These are phyloP conservation scores for Haemoproteus tartakovskyi DNA, from an alignment of 169 alveolate species.

Conservation along the genomic window DNA sequence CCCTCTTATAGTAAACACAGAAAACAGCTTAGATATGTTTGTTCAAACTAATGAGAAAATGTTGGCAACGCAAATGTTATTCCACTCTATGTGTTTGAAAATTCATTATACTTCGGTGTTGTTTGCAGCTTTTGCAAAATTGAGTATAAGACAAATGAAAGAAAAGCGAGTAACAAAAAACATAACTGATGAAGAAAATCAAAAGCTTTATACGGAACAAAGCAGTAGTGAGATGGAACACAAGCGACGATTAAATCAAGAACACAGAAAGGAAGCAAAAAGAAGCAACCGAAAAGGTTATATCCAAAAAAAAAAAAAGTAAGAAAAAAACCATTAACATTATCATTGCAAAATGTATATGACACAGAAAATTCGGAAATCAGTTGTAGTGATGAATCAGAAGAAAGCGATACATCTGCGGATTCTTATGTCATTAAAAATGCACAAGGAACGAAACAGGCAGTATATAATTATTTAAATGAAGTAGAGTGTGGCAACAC, in stretches of 20 bases:
- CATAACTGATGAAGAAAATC: neutral
- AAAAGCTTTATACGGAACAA: neutral
- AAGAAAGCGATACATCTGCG: slow-evolving; percentile 34
- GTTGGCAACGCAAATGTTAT: slow-evolving; percentile 47
- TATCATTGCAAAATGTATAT: too few relatives aligned
- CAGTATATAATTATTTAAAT: neutral
- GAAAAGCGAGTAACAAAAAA: neutral
- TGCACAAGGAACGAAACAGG: neutral
- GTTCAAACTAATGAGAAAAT: slow-evolving; percentile 8
- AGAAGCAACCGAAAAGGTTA: neutral
- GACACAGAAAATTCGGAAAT: slow-evolving; percentile 57
- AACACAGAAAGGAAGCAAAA: neutral
- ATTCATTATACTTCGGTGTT: slow-evolving; percentile 58
- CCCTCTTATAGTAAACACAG: slow-evolving; percentile 49
- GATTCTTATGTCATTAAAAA: slow-evolving; percentile 30
- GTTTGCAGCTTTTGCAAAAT: too few relatives aligned
- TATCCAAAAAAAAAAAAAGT: too few relatives aligned
- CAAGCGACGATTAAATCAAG: too few relatives aligned
- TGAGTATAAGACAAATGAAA: too few relatives aligned
- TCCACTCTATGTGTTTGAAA: slow-evolving; percentile 50
- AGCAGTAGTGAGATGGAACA: neutral
- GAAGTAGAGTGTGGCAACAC: neutral
- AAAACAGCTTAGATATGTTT: slow-evolving; percentile 33
- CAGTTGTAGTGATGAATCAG: slow-evolving; percentile 8
- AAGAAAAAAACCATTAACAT: too few relatives aligned